Conservation (phyloP, 1,284 basidiomycete genomes). For the Prillingera fragicola region DNA sequence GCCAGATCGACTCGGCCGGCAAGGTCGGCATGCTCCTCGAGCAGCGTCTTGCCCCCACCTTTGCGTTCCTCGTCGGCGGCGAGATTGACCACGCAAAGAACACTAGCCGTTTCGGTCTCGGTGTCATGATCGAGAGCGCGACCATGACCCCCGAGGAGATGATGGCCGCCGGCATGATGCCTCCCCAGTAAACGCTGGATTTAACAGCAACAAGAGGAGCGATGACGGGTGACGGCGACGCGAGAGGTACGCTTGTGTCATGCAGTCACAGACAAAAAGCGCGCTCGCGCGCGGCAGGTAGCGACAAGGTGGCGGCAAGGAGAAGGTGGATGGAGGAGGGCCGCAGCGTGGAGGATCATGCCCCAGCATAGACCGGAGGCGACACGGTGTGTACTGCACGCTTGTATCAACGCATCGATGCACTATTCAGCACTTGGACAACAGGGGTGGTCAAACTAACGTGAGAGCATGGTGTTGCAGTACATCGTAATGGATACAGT, state of each 20-base stretch:
- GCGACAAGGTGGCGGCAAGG: not conserved
- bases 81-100: constrained; percentile 99
- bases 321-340: not conserved
- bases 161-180: constrained; percentile 45
- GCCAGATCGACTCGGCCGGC: constrained; percentile 84
- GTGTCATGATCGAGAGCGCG: constrained; percentile 81
- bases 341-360: constrained; percentile 1
- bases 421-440: constrained; percentile 25
- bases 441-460: no score
- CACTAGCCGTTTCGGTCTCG: constrained; percentile 87
- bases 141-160: constrained; percentile 48
- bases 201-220: no score
- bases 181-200: constrained; percentile 31
- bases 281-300: not conserved
- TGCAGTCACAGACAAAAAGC: not conserved
- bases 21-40: constrained; percentile 94
- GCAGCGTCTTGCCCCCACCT: constrained; percentile 90
- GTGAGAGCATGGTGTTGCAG: no score
- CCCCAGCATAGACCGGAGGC: not conserved
- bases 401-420: constrained; percentile 33
- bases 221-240: not conserved
- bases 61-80: constrained; percentile 88
- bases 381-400: constrained; percentile 12
- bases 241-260: not conserved
- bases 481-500: no score